Percentiles rank a stretch among this genome's conserved stretches.
Evolutionary conservation across 306 rosid species (phyloP).

Genomic region (Benincasa hispida): DNA sequence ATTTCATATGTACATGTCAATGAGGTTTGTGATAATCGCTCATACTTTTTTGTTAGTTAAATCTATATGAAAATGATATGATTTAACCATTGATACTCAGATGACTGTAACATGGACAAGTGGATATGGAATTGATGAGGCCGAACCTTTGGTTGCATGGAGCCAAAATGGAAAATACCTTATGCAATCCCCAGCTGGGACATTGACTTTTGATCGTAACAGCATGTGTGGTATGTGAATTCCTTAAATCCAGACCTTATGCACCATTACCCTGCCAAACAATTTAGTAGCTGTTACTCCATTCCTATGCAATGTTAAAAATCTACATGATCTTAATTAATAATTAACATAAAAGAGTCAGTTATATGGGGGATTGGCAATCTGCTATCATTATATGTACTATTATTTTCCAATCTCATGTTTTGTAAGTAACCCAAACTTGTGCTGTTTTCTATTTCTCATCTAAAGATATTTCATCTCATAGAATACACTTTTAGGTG

Average conservation of each 20-base stretch:
- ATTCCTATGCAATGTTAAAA: neutral
- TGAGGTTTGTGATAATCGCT: neutral
- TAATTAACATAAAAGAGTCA: neutral
- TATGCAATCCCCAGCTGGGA: slow-evolving; percentile 57
- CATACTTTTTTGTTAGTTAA: neutral
- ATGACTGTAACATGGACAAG: slow-evolving; percentile 97
- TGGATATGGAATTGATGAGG: slow-evolving; percentile 65
- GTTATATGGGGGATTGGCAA: neutral
- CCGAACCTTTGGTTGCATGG: slow-evolving; percentile 86
- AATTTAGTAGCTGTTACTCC: neutral
- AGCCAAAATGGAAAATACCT: slow-evolving; percentile 42
- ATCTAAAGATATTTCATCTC: slow-evolving; percentile 2
- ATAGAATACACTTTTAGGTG: slow-evolving; percentile 33
- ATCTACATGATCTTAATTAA: neutral
- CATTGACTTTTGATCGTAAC: slow-evolving; percentile 62
- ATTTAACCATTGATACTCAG: slow-evolving; percentile 20
- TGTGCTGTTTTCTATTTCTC: neutral
- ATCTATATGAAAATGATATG: slow-evolving; percentile 1
- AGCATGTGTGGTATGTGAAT: slow-evolving; percentile 63
- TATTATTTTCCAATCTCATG: neutral
- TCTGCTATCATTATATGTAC: neutral
- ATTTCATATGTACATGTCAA: neutral
- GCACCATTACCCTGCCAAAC: neutral
- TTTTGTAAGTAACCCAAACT: neutral
- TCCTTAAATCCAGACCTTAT: neutral